Conservation (phyloP, 371 early-diverging fungal genomes). For the Mortierella polycephala region DNA sequence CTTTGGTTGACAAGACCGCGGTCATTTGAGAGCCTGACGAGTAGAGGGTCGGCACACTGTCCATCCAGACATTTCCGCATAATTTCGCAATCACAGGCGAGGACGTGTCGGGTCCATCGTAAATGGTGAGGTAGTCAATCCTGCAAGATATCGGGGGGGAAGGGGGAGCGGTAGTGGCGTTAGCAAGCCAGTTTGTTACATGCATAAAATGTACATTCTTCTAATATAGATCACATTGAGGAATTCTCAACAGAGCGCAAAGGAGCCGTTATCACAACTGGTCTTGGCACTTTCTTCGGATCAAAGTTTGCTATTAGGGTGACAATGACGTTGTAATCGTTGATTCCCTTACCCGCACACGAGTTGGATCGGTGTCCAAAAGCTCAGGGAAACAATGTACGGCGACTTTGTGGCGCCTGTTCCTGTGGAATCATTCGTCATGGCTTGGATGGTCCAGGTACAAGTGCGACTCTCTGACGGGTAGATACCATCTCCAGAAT, state of each 20-base stretch:
- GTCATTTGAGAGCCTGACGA: slow-evolving; percentile 42
- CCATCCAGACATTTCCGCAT: slow-evolving; percentile 37
- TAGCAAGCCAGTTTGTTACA: not conserved
- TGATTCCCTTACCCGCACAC: slow-evolving; percentile 41
- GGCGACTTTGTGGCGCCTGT: slow-evolving; percentile 5
- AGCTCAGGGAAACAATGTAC: slow-evolving; percentile 22
- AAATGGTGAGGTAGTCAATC: slow-evolving; percentile 41
- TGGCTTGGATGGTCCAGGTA: slow-evolving; percentile 34
- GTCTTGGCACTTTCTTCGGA: not conserved
- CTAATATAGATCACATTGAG: not conserved
- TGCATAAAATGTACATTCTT: not conserved
- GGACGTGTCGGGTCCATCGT: slow-evolving; percentile 37
- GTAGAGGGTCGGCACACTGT: slow-evolving; percentile 7
- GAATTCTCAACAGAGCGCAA: not conserved
- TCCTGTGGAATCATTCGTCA: not conserved
- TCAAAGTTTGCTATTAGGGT: not conserved
- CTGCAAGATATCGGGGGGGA: slow-evolving; percentile 2
- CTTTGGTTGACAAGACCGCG: slow-evolving; percentile 25
- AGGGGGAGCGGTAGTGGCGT: no score
- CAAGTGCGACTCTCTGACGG: slow-evolving; percentile 22
- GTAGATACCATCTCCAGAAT: slow-evolving; percentile 25
- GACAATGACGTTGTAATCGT: not conserved
- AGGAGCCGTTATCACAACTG: not conserved
- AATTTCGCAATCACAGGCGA: slow-evolving; percentile 32
- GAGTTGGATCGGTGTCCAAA: slow-evolving; percentile 27